Evolutionary conservation across 306 rosid species (phyloP).

Genomic region (Rosa lucieae): DNA sequence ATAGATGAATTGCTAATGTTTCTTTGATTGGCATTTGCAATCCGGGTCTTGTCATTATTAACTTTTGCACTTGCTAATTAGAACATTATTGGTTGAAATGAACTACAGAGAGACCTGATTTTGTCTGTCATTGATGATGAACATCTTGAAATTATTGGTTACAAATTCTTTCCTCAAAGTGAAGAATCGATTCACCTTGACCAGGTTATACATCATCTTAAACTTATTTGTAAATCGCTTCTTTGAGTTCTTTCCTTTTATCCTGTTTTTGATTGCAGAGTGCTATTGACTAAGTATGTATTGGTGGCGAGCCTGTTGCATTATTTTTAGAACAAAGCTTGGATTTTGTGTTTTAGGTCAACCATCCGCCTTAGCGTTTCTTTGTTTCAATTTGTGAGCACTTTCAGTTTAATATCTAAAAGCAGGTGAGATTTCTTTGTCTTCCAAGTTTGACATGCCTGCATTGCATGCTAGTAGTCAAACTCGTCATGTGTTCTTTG

Average conservation of each 20-base stretch:
- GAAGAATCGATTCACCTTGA: background rate
- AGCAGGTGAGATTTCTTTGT: too few relatives aligned
- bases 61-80: background rate
- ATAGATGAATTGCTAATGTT: background rate
- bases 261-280: background rate
- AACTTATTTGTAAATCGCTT: background rate
- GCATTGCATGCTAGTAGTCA: too few relatives aligned
- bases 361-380: too few relatives aligned
- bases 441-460: too few relatives aligned
- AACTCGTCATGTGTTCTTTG: too few relatives aligned
- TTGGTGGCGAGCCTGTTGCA: too few relatives aligned
- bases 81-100: background rate
- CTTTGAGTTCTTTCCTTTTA: background rate
- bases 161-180: background rate
- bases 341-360: too few relatives aligned
- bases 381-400: too few relatives aligned
- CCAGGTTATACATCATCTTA: background rate
- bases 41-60: background rate
- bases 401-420: background rate
- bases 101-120: background rate
- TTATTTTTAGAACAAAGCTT: too few relatives aligned
- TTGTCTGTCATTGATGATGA: background rate
- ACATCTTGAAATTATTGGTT: background rate
- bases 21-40: background rate
- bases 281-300: conserved; percentile 20